Evolutionary conservation across 352 stramenopile genomes (phyloP), one percentile per base, ranked within the genome.

Genomic region (Pythium phragmitis): DNA sequence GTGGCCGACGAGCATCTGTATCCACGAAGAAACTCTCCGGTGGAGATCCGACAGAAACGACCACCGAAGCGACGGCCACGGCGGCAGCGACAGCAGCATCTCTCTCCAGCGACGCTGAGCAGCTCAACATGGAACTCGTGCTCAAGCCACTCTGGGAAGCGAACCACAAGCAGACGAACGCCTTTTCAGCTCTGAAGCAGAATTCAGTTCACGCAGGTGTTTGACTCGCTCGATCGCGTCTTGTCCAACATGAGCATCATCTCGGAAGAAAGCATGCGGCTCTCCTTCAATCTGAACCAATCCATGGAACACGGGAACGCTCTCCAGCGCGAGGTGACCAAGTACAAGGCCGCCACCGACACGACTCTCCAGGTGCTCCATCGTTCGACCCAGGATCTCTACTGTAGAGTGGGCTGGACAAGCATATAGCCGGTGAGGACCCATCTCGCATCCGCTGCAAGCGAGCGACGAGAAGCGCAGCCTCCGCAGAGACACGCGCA

Each of bases 161-260:
- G n/a, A 79, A 92, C 30, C 82, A 92, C 54, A 85, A 79, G 42
- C 85, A 92, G 36, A 91, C 80, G 0, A 91, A 92, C 57, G 76
- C 88, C 39, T 89, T 92, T 34, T 79, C 79, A 2, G 26, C 75
- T 7, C 56, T 92, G 11, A 81, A 77, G 21, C 75, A 89, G 28
- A 68, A 71, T 19, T 92, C 90, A 91, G 60, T 88, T 90, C 45
- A 71, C 73, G 3, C 80, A 90, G 51, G 70, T 70, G 0, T 89
- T 90, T 42, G 80, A 89, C 55, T 87, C 80, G 33, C 73, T 90
- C 7, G 82, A 90, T 26, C 77, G 79, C 0, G 79, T 89, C 7
- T 58, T 82, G 37, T 60, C 75, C 16, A 91, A 73, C 55, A 79
- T 90, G 70, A 91, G 82, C 60, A 81, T 58, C 0, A 50, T 90